Conservation (phyloP, 305 asterid genomes). For the Fraxinus xanthoxyloides region DNA sequence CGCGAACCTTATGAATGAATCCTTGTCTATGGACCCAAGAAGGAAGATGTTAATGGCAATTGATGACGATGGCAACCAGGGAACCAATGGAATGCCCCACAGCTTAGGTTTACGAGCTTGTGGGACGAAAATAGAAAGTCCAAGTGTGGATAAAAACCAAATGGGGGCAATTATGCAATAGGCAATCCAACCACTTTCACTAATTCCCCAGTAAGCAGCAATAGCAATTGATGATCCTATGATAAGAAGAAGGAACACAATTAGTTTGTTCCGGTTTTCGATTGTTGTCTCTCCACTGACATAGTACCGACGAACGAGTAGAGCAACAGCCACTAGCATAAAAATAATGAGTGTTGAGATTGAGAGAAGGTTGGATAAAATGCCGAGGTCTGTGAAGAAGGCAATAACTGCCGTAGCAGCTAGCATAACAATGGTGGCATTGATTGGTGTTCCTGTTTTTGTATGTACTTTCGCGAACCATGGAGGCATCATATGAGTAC, state of each 20-base stretch:
- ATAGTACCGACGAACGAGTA: constrained; percentile 62
- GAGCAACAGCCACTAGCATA: constrained; percentile 62
- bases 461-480: constrained; percentile 57
- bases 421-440: constrained; percentile 59
- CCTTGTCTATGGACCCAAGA: constrained; percentile 47
- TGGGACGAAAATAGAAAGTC: constrained; percentile 42
- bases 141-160: constrained; percentile 48
- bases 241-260: constrained; percentile 32
- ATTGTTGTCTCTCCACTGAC: constrained; percentile 48
- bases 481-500: constrained; percentile 84
- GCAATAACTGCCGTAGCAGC: constrained; percentile 52
- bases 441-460: constrained; percentile 67
- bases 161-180: constrained; percentile 46
- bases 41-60: constrained; percentile 50
- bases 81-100: constrained; percentile 61
- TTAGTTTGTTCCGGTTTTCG: constrained; percentile 41
- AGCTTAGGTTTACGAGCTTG: constrained; percentile 46
- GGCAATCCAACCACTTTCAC: constrained; percentile 42
- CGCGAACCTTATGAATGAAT: constrained; percentile 42
- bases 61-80: constrained; percentile 55
- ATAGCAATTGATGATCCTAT: constrained; percentile 49
- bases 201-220: constrained; percentile 53
- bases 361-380: constrained; percentile 53
- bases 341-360: constrained; percentile 68
- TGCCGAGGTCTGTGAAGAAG: constrained; percentile 51